Evolutionary conservation across 2,329 filamentous ascomycete species (phyloP).

Genomic region (Fonsecaea pedrosoi): DNA sequence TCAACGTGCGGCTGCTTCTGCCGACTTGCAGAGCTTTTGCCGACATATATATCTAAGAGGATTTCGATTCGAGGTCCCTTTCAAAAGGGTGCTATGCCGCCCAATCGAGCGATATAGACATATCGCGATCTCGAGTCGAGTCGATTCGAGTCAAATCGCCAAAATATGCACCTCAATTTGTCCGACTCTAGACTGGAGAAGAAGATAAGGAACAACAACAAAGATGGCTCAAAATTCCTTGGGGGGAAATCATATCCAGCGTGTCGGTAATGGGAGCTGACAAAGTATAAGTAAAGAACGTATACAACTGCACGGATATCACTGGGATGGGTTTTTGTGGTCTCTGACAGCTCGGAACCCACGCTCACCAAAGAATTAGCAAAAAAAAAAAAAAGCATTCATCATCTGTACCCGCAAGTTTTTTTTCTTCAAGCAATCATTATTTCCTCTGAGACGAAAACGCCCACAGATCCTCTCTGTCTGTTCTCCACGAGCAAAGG

Average conservation of each 20-base stretch:
- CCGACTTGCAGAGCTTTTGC: conserved; percentile 1
- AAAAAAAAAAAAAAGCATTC: background rate
- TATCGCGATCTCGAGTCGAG: background rate
- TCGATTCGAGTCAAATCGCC: background rate
- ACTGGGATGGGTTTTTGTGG: background rate
- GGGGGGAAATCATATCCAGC: background rate
- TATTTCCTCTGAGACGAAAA: background rate
- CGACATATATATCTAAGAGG: background rate
- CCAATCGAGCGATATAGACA: background rate
- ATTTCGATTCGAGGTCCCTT: background rate
- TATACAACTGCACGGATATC: background rate
- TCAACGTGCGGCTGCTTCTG: background rate
- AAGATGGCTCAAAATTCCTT: conserved; percentile 6
- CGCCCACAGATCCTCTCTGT: background rate
- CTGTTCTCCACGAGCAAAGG: background rate
- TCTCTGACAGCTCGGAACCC: background rate
- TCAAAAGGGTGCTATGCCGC: background rate
- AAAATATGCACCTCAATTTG: background rate
- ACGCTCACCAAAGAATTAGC: too few species aligned
- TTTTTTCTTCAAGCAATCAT: background rate
- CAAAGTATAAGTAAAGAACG: conserved; percentile 5
- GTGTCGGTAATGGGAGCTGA: background rate
- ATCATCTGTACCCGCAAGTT: background rate
- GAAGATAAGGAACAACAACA: background rate
- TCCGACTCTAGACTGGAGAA: background rate